Evolutionary conservation across 345 rosid species (phyloP).

Genomic region (Citrus glauca): DNA sequence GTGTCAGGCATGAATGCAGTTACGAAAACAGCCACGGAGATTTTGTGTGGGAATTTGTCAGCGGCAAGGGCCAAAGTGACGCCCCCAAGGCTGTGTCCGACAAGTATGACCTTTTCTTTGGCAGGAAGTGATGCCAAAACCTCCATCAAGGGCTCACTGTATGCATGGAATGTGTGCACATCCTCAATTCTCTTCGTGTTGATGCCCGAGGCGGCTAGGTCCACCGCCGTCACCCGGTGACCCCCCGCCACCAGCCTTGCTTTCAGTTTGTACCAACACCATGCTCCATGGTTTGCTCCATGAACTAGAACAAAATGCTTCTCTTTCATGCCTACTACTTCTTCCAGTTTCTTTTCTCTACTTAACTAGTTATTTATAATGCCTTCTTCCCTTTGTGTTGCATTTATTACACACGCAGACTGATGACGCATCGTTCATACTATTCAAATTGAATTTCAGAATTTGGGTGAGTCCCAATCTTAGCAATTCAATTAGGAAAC

Average conservation of each 20-base stretch:
- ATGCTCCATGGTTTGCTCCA: slow-evolving; percentile 57
- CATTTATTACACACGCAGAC: not conserved
- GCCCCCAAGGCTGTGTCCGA: slow-evolving; percentile 77
- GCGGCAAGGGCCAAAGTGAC: slow-evolving; percentile 43
- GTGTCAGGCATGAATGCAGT: slow-evolving; percentile 37
- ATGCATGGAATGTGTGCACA: slow-evolving; percentile 33
- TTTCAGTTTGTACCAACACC: slow-evolving; percentile 71
- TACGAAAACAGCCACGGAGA: slow-evolving; percentile 33
- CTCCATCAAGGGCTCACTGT: slow-evolving; percentile 46
- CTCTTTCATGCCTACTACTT: not conserved
- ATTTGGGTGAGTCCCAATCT: no score
- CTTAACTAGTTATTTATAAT: no score
- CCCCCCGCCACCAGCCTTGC: slow-evolving; percentile 42
- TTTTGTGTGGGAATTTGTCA: slow-evolving; percentile 33
- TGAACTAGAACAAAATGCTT: slow-evolving; percentile 61
- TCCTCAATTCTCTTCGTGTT: slow-evolving; percentile 39
- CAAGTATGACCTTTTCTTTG: slow-evolving; percentile 46
- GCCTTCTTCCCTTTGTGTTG: not conserved
- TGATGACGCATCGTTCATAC: no score
- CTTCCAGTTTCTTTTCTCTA: slow-evolving; percentile 12
- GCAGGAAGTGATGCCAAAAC: slow-evolving; percentile 29
- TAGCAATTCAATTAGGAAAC: no score
- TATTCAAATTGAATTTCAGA: no score
- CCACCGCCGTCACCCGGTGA: slow-evolving; percentile 41
- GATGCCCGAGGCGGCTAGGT: slow-evolving; percentile 54